A percentile compares a stretch with the other conserved stretches of the same genome.
These are phyloP conservation scores for Didymella glomerata DNA, from an alignment of 2,329 filamentous ascomycete genomes.

Conservation along the genomic window DNA sequence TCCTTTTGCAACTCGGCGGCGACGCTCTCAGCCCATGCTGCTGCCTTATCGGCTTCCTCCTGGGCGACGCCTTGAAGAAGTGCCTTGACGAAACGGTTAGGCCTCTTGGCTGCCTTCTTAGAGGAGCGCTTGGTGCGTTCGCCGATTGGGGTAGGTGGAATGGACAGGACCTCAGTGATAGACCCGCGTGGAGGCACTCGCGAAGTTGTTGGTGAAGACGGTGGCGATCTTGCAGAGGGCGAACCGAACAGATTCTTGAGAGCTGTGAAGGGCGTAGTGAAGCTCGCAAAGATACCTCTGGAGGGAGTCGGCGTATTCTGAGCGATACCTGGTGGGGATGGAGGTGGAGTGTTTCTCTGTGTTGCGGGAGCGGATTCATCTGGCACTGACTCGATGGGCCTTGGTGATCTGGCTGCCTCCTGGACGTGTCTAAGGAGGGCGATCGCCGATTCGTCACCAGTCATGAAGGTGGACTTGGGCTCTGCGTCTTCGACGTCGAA, in stretches of 20 bases:
- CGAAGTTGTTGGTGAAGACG: conserved; percentile 22
- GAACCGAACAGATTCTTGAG: conserved; percentile 30
- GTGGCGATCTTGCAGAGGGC: conserved; percentile 10
- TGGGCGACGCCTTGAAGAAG: conserved; percentile 34
- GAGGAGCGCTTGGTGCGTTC: conserved; percentile 32
- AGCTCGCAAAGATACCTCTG: conserved; percentile 21
- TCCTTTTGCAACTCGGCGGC: conserved; percentile 32
- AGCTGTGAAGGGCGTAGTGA: conserved; percentile 32
- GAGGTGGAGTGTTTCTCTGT: not conserved
- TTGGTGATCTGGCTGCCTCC: conserved; percentile 20
- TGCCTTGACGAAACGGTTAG: conserved; percentile 27
- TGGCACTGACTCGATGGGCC: not conserved
- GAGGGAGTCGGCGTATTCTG: conserved; percentile 11
- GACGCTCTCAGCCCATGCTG: conserved; percentile 39
- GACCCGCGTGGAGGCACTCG: conserved; percentile 25
- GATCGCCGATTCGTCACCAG: conserved; percentile 31
- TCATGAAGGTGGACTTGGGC: conserved; percentile 23
- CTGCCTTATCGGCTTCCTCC: conserved; percentile 31
- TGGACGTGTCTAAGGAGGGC: conserved; percentile 36
- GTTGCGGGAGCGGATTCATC: not conserved
- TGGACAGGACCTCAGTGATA: conserved; percentile 35
- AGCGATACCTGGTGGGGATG: not conserved
- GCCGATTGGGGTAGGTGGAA: conserved; percentile 41
- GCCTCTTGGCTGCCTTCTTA: conserved; percentile 27
- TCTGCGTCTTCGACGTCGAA: conserved; percentile 21